phyloP scores from a whole-genome alignment of 2,329 filamentous ascomycete genomes.

The Sphaerostilbella broomeana region DNA sequence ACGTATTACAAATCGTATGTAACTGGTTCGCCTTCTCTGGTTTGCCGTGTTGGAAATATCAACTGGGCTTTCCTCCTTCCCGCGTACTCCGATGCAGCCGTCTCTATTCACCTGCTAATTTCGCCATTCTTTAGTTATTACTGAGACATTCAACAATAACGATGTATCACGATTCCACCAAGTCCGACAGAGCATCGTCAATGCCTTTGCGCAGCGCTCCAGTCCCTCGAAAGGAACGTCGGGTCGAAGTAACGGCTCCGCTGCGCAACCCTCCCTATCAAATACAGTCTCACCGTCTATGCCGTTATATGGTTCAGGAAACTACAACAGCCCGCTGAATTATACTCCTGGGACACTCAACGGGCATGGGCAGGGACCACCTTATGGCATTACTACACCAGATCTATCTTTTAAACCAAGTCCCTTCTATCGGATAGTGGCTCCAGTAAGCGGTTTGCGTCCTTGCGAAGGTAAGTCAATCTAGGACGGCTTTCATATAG shows the following conservation, averaged over 20 bases:
- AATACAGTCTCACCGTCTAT: constrained; percentile 9
- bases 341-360: constrained; percentile 11
- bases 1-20: constrained; percentile 73
- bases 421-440: constrained; percentile 73
- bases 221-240: constrained; percentile 20
- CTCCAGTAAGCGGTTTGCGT: constrained; percentile 56
- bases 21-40: neutral
- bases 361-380: constrained; percentile 15
- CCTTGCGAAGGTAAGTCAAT: constrained; percentile 63
- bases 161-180: constrained; percentile 38
- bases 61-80: neutral
- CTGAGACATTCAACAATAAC: constrained; percentile 30
- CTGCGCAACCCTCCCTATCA: constrained; percentile 11
- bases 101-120: constrained; percentile 2
- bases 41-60: too few species aligned
- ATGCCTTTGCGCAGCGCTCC: constrained; percentile 25
- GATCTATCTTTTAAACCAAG: constrained; percentile 55
- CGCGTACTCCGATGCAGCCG: neutral
- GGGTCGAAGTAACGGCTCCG: constrained; percentile 11
- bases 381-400: constrained; percentile 15
- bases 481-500: too few species aligned
- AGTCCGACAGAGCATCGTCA: constrained; percentile 36
- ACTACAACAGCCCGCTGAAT: neutral
- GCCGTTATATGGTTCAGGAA: constrained; percentile 9
- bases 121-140: constrained; percentile 31